Base-by-base conservation (phyloP, 169 alveolate genomes). In the Plasmodium berghei region DNA sequence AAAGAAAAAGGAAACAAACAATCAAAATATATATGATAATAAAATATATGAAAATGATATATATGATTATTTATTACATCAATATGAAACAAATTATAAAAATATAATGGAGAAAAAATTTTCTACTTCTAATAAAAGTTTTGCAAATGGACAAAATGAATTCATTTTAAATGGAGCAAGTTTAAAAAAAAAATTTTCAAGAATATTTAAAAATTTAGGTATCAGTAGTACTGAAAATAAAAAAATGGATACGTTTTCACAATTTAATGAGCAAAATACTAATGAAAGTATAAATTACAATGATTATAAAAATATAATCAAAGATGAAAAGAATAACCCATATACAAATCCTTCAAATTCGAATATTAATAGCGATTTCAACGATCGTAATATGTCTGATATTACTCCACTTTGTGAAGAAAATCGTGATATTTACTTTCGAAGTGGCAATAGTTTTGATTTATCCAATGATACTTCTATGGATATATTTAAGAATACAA, bases 21-120 rank as follows among this genome's bases (percentile, higher is more conserved):
- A 18, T 18, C 24, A 69, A 20, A 34, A 46, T 48, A 16, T 48
- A 18, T 69, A 69, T 20, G 77, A 49, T 20, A 49, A 46, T 20
- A 69, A 69, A 69, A n/a, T 69, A 69, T 69, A 75, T 56, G 75
- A 75, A 63, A 56, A 63, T 62, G 88, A 75, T 42, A 75, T 75
- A 56, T 75, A 75, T 66, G 88, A 75, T 55, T 75, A 75, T 42
- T 62, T 75, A 55, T 45, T 75, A 54, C 73, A 75, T 18, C 88
- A 75, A 2, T 75, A 75, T 42, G 88, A 75, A 46, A 18, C 46
- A 45, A 75, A 75, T 63, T 75, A 75, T 54, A 64, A 28, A 16
- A 16, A 75, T 18, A 5, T 56, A 28, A 45, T 75, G 62, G 88
- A 63, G 8, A 26, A 34, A 14, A 22, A 58, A 20, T 62, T 22